A percentile compares a stretch with the other conserved stretches of the same genome.
phyloP scores from a whole-genome alignment of 2,329 filamentous ascomycete species.

The Aspergillus sp. region DNA sequence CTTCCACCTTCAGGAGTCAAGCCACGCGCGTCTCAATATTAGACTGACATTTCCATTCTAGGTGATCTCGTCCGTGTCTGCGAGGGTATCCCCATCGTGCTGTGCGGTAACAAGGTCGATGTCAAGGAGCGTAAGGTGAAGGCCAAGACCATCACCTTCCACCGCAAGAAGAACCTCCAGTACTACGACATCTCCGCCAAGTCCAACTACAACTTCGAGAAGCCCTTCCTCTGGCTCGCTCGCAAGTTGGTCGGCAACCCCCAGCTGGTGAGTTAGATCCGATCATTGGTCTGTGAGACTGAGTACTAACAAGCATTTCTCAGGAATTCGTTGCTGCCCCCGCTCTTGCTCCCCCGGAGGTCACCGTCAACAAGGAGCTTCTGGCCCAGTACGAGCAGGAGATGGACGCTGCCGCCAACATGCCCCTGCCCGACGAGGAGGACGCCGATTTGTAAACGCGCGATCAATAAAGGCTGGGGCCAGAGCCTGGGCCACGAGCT shows the following conservation, averaged over 20 bases:
- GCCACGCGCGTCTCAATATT: not conserved
- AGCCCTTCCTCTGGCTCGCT: conserved; percentile 99
- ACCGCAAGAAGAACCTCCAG: conserved; percentile 99
- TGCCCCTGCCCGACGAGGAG: conserved; percentile 93
- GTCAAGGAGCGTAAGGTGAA: conserved; percentile 99
- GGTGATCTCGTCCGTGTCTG: conserved; percentile 98
- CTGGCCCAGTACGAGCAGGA: conserved; percentile 83
- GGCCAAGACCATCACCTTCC: conserved; percentile 99
- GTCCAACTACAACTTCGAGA: conserved; percentile 99
- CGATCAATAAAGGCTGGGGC: conserved; percentile 17
- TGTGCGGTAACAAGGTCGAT: conserved; percentile 99
- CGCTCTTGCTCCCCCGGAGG: conserved; percentile 90
- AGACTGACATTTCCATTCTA: conserved; percentile 41
- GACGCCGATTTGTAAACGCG: conserved; percentile 63
- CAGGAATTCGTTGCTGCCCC: conserved; percentile 96
- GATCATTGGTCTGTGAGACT: conserved; percentile 4
- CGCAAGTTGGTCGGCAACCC: conserved; percentile 98
- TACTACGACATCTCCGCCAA: conserved; percentile 99
- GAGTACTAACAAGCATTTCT: conserved; percentile 24
- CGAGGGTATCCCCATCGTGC: conserved; percentile 98
- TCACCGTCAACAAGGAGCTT: conserved; percentile 80
- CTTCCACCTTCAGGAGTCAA: not conserved
- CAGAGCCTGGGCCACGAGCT: conserved; percentile 8
- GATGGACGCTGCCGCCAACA: conserved; percentile 76
- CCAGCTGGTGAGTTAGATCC: conserved; percentile 64